Evolutionary conservation across 345 rosid species (phyloP).

Genomic region (Gynandropsis gynandra): DNA sequence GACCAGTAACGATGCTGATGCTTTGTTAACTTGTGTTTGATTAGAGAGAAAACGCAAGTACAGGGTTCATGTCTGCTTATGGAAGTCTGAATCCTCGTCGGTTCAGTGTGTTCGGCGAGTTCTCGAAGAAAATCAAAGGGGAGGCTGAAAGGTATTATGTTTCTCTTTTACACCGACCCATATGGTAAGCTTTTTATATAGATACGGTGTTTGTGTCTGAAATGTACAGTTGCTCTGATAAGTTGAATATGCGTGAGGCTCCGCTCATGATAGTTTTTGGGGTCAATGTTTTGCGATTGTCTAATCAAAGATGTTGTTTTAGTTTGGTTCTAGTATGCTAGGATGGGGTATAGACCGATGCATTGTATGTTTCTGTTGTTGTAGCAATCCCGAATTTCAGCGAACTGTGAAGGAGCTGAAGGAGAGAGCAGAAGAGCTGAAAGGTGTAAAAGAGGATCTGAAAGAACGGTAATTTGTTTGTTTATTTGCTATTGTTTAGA

Average conservation of each 20-base stretch:
- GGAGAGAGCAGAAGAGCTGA: constrained; percentile 62
- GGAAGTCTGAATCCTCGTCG: constrained; percentile 37
- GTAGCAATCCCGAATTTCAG: constrained; percentile 72
- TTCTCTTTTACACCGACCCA: neutral
- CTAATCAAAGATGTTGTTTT: too few species aligned
- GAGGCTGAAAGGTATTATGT: constrained; percentile 50
- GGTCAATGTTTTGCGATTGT: too few species aligned
- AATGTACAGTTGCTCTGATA: neutral
- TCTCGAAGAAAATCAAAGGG: constrained; percentile 68
- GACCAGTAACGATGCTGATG: neutral
- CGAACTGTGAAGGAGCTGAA: constrained; percentile 69
- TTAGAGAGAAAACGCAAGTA: constrained; percentile 38
- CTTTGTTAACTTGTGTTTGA: constrained; percentile 15
- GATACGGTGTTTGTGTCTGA: neutral
- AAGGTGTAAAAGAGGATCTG: constrained; percentile 62
- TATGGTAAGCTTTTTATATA: neutral
- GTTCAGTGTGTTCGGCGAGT: constrained; percentile 73
- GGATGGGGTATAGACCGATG: neutral
- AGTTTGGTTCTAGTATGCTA: neutral
- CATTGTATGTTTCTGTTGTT: neutral
- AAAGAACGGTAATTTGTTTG: constrained; percentile 55
- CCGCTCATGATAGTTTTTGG: too few species aligned
- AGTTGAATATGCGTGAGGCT: neutral
- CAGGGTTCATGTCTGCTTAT: constrained; percentile 30
- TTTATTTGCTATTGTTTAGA: neutral